These are phyloP conservation scores for Camellia lanceoleosa DNA, from an alignment of 148 eudicot species.

Conservation along the genomic window DNA sequence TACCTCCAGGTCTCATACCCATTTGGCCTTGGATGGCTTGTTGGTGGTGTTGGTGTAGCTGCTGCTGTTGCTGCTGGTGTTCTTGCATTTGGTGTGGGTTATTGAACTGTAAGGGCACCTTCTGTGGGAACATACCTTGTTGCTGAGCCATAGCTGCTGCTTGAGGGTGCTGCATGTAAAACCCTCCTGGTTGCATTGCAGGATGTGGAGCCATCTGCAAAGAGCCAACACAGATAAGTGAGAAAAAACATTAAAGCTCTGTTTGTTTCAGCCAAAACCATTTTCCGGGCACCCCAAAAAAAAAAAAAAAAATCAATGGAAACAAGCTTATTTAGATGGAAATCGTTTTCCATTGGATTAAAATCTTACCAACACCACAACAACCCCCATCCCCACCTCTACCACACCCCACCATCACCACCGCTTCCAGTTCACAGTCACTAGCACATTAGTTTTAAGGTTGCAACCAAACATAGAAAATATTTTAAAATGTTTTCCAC, in stretches of 20 bases:
- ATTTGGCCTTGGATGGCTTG: conserved; percentile 53
- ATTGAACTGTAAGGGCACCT: conserved; percentile 56
- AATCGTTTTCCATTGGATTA: too few species aligned
- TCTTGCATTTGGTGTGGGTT: conserved; percentile 61
- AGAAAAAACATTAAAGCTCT: too few species aligned
- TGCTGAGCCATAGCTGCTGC: conserved; percentile 73
- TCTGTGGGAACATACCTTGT: conserved; percentile 55
- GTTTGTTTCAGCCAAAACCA: background rate
- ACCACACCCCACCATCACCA: too few species aligned
- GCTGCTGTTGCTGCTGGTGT: conserved; percentile 46
- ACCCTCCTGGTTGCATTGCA: conserved; percentile 81
- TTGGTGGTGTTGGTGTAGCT: conserved; percentile 47
- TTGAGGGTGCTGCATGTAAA: conserved; percentile 81
- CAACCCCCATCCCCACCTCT: too few species aligned
- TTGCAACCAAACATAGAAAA: too few species aligned
- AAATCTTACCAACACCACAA: too few species aligned
- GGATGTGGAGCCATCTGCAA: conserved; percentile 80
- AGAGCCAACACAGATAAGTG: background rate
- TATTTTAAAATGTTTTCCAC: too few species aligned
- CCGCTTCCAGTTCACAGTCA: too few species aligned
- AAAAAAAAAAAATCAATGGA: too few species aligned
- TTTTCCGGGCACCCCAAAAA: background rate
- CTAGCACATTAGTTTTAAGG: too few species aligned
- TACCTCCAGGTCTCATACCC: conserved; percentile 48
- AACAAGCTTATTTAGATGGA: too few species aligned